These are phyloP conservation scores for Brassica rapa DNA, from an alignment of 345 rosid species.

Conservation along the genomic window DNA sequence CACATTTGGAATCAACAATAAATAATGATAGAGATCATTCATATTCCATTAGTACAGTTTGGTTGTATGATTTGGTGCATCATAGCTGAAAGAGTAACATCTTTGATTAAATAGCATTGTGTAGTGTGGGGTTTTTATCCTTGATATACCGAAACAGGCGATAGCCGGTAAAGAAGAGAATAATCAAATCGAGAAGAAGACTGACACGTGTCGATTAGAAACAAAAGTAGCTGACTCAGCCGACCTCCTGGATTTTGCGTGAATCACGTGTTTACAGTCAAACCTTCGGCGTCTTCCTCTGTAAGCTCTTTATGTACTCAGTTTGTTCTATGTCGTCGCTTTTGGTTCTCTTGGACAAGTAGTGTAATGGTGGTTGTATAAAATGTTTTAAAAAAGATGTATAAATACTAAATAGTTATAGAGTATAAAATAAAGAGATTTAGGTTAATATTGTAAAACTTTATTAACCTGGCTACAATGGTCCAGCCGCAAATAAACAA, in stretches of 20 bases:
- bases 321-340: background rate
- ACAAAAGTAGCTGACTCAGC: background rate
- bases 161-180: constrained; percentile 18
- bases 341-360: background rate
- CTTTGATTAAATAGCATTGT: constrained; percentile 1
- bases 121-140: constrained; percentile 4
- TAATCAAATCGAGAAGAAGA: background rate
- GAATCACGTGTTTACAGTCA: background rate
- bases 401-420: background rate
- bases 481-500: background rate
- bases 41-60: background rate
- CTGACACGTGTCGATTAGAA: constrained; percentile 21
- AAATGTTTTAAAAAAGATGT: background rate
- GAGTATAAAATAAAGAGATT: background rate
- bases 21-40: constrained; percentile 26
- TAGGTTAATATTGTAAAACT: background rate
- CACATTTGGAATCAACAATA: constrained; percentile 12
- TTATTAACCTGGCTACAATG: background rate
- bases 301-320: background rate
- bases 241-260: background rate
- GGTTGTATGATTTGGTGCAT: constrained; percentile 2
- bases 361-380: background rate
- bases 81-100: constrained; percentile 19
- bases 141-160: constrained; percentile 14
- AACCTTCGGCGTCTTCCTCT: background rate